Percentiles rank a stretch among this genome's conserved stretches.
These are phyloP conservation scores for Colletotrichum paranaense DNA, from an alignment of 2,329 filamentous ascomycete species.

Conservation along the genomic window DNA sequence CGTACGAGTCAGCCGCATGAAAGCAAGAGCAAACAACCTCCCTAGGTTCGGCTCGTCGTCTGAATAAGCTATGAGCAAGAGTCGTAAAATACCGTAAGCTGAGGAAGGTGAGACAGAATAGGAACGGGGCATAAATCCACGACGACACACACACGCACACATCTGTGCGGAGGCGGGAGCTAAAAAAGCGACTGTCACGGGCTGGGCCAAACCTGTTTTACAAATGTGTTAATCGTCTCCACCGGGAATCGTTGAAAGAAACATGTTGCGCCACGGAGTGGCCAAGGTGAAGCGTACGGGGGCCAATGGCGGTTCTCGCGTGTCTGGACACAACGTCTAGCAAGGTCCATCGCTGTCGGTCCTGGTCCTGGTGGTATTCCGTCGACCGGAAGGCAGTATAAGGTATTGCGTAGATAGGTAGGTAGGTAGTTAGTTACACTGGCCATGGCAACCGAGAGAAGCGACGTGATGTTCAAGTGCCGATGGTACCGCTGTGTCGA, in stretches of 20 bases:
- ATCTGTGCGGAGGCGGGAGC: constrained; percentile 31
- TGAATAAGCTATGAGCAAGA: constrained; percentile 21
- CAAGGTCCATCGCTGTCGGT: constrained; percentile 23
- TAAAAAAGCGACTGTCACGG: neutral
- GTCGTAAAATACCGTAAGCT: neutral
- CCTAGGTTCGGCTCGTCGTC: constrained; percentile 14
- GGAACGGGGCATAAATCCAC: constrained; percentile 2
- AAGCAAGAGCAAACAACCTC: constrained; percentile 5
- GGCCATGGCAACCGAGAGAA: neutral
- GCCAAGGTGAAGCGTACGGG: neutral
- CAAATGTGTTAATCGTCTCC: neutral
- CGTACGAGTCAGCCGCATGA: constrained; percentile 20
- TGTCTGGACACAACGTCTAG: neutral
- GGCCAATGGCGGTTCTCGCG: neutral
- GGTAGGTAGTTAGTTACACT: constrained; percentile 3
- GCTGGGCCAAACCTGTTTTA: constrained; percentile 15
- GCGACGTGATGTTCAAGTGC: neutral
- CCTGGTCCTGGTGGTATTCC: constrained; percentile 8
- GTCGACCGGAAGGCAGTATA: neutral
- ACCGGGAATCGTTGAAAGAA: neutral
- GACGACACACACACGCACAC: neutral
- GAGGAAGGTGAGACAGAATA: neutral
- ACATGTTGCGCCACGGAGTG: neutral
- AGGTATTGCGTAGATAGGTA: too few species aligned
- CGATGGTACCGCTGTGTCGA: neutral